A percentile compares a stretch with the other conserved stretches of the same genome.
phyloP scores from a whole-genome alignment of 306 rosid species.

The Begonia fuchsioides region DNA sequence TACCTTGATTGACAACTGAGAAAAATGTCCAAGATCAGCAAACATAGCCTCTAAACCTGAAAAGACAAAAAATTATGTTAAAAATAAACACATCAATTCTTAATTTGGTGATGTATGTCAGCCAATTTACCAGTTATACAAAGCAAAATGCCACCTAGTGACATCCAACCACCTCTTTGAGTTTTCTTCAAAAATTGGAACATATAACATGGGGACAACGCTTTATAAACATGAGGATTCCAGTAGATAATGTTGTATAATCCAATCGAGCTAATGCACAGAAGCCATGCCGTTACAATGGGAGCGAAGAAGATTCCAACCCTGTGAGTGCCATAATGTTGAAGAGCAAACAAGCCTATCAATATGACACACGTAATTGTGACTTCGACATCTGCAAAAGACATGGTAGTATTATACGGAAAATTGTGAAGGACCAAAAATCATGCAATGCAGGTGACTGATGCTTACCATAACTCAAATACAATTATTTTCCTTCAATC shows the following conservation, averaged over 20 bases:
- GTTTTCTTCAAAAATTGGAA: conserved; percentile 48
- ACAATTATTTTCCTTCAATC: no score
- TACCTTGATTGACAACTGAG: conserved; percentile 86
- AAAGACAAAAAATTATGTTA: neutral
- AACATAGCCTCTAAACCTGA: conserved; percentile 98
- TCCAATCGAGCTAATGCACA: conserved; percentile 73
- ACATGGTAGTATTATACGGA: conserved; percentile 13
- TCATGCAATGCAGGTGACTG: no score
- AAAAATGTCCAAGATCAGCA: conserved; percentile 97
- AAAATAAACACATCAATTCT: neutral
- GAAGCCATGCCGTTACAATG: conserved; percentile 65
- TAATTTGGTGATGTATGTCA: no score
- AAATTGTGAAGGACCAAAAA: neutral
- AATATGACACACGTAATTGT: conserved; percentile 71
- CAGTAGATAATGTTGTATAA: conserved; percentile 70
- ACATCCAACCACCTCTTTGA: conserved; percentile 65
- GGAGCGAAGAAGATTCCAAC: conserved; percentile 94
- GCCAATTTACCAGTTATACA: conserved; percentile 55
- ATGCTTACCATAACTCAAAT: no score
- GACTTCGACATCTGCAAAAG: conserved; percentile 66
- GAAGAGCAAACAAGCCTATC: conserved; percentile 80
- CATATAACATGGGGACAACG: conserved; percentile 76
- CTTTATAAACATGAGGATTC: conserved; percentile 50
- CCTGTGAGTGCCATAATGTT: conserved; percentile 90
- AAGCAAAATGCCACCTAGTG: conserved; percentile 87